Percentiles rank a stretch among this genome's conserved stretches.
phyloP scores from a whole-genome alignment of 2,329 filamentous ascomycete genomes.

The Fusarium musae region DNA sequence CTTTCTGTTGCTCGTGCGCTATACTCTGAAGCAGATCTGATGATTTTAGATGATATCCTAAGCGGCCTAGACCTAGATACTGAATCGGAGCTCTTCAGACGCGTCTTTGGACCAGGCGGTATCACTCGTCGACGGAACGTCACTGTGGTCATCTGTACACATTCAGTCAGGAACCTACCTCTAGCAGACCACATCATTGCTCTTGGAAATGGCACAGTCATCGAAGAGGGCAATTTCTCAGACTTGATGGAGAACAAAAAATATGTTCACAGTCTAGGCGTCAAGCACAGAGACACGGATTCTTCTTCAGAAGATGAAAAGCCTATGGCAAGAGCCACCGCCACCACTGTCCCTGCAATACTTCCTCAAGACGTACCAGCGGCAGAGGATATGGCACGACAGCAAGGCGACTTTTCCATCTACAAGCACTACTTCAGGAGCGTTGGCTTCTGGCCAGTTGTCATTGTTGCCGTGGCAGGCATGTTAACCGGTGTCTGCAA shows the following conservation, averaged over 20 bases:
- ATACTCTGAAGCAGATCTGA: conserved; percentile 53
- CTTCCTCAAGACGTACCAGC: background rate
- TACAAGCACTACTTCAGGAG: conserved; percentile 51
- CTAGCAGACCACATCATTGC: conserved; percentile 60
- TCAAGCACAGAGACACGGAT: conserved; percentile 39
- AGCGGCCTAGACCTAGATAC: conserved; percentile 59
- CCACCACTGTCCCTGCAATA: background rate
- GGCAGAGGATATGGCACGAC: conserved; percentile 42
- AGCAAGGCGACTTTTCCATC: conserved; percentile 47
- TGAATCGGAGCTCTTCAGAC: conserved; percentile 55
- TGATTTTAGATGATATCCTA: conserved; percentile 59
- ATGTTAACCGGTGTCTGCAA: conserved; percentile 42
- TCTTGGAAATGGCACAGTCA: conserved; percentile 53
- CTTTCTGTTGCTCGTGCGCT: conserved; percentile 57
- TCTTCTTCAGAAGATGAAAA: background rate
- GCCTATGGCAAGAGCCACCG: background rate
- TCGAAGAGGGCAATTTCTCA: conserved; percentile 53
- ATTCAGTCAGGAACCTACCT: conserved; percentile 48
- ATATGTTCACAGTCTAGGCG: conserved; percentile 53
- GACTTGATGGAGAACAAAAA: conserved; percentile 47
- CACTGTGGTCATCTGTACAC: conserved; percentile 56
- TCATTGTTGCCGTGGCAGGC: conserved; percentile 35
- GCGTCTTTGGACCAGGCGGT: conserved; percentile 55
- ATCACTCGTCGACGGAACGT: conserved; percentile 51
- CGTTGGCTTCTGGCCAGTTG: conserved; percentile 34